These are phyloP conservation scores for Neltuma alba DNA, from an alignment of 306 rosid genomes.

Conservation along the genomic window DNA sequence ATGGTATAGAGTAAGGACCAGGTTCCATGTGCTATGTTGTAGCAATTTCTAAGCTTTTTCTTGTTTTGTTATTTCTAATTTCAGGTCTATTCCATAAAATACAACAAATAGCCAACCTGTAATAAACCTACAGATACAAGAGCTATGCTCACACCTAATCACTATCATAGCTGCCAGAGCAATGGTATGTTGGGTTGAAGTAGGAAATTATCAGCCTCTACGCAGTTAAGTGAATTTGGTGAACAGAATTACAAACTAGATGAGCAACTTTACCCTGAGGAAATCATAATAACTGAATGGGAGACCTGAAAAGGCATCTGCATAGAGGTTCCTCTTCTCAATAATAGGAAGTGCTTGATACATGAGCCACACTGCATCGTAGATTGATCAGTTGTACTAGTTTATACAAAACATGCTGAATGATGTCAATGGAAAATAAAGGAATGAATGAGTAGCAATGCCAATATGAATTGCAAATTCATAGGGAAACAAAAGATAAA, in stretches of 20 bases:
- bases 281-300: constrained; percentile 74
- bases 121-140: not conserved
- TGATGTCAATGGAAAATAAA: constrained; percentile 30
- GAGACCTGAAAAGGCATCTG: constrained; percentile 53
- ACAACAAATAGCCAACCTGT: not conserved
- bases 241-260: not conserved
- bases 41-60: not conserved
- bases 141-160: not conserved
- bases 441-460: not conserved
- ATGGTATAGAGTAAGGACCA: constrained; percentile 24
- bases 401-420: constrained; percentile 9
- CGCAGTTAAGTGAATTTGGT: not conserved
- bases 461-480: constrained; percentile 13
- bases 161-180: not conserved
- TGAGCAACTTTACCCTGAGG: constrained; percentile 59
- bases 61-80: not conserved
- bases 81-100: not conserved
- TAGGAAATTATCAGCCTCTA: not conserved
- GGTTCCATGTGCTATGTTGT: not conserved
- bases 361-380: constrained; percentile 76
- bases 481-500: constrained; percentile 14
- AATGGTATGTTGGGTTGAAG: not conserved
- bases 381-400: constrained; percentile 37
- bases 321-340: constrained; percentile 65
- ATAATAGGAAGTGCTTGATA: constrained; percentile 80